A percentile compares a stretch with the other conserved stretches of the same genome.
Evolutionary conservation across 805 yeast genomes (phyloP).

Genomic region (Wickerhamiella siamensis): DNA sequence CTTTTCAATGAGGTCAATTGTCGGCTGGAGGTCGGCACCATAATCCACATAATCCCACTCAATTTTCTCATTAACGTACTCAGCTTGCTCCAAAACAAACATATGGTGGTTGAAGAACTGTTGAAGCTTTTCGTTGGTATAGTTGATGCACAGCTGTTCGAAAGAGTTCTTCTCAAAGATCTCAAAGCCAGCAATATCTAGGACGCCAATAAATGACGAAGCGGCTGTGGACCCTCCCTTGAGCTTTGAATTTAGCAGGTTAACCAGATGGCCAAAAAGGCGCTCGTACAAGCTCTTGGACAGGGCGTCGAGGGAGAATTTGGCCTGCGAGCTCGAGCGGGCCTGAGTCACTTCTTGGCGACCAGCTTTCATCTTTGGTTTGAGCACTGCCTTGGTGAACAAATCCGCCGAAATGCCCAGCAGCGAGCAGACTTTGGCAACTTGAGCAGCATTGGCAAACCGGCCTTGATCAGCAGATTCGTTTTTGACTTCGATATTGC

Average conservation of each 20-base stretch:
- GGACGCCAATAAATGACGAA: slow-evolving; percentile 54
- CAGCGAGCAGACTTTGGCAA: slow-evolving; percentile 40
- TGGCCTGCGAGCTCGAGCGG: slow-evolving; percentile 65
- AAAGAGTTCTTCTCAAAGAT: slow-evolving; percentile 90
- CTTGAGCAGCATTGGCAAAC: slow-evolving; percentile 38
- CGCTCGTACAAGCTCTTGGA: slow-evolving; percentile 79
- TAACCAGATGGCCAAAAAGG: slow-evolving; percentile 63
- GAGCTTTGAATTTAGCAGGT: slow-evolving; percentile 56
- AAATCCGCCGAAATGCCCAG: slow-evolving; percentile 47
- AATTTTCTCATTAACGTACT: slow-evolving; percentile 83
- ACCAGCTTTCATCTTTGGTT: slow-evolving; percentile 85
- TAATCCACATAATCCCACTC: slow-evolving; percentile 90
- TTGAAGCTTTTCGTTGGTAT: slow-evolving; percentile 90
- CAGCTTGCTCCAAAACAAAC: slow-evolving; percentile 93
- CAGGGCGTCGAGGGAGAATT: slow-evolving; percentile 68
- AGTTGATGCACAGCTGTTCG: slow-evolving; percentile 93
- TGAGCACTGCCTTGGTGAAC: slow-evolving; percentile 46
- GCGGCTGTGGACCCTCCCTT: slow-evolving; percentile 17
- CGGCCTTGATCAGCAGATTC: slow-evolving; percentile 62
- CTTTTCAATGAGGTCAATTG: slow-evolving; percentile 82
- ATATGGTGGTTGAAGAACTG: slow-evolving; percentile 95
- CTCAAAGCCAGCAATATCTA: slow-evolving; percentile 96
- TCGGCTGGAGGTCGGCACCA: slow-evolving; percentile 87
- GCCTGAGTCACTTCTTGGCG: slow-evolving; percentile 71
- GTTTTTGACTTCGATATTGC: slow-evolving; percentile 63